These are phyloP conservation scores for Diaporthe eres DNA, from an alignment of 2,329 filamentous ascomycete species.

Conservation along the genomic window DNA sequence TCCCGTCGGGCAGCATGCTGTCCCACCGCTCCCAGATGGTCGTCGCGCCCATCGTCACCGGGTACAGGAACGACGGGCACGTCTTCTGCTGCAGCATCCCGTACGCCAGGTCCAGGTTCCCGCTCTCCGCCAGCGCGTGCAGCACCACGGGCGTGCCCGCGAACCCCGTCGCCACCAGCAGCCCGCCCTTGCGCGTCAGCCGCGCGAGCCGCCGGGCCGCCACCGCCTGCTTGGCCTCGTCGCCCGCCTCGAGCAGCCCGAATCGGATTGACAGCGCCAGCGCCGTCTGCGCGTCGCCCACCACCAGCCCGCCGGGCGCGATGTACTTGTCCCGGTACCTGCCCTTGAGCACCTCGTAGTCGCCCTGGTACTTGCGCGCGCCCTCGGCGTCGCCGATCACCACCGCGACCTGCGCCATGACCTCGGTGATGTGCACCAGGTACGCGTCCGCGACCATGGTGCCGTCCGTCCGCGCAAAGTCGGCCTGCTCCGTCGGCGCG, in stretches of 20 bases:
- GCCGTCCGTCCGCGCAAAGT: constrained; percentile 50
- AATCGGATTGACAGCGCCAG: constrained; percentile 48
- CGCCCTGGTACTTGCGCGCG: constrained; percentile 43
- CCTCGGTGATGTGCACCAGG: constrained; percentile 52
- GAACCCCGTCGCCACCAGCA: constrained; percentile 39
- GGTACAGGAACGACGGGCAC: constrained; percentile 56
- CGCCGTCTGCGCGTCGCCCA: constrained; percentile 49
- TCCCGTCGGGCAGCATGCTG: constrained; percentile 53
- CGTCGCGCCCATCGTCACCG: constrained; percentile 55
- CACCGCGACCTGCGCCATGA: constrained; percentile 47
- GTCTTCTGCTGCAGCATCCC: constrained; percentile 62
- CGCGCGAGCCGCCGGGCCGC: constrained; percentile 42
- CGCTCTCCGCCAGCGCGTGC: constrained; percentile 44
- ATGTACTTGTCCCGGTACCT: constrained; percentile 49
- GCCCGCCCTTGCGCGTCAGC: constrained; percentile 34
- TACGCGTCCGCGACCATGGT: constrained; percentile 56
- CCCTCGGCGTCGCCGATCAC: constrained; percentile 45
- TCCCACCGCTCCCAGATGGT: constrained; percentile 61
- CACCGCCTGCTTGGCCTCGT: background rate
- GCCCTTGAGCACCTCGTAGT: constrained; percentile 43
- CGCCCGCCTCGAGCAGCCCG: constrained; percentile 41
- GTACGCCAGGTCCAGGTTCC: constrained; percentile 55
- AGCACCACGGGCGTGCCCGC: constrained; percentile 41
- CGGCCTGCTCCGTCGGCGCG: constrained; percentile 53
- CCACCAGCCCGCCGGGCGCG: constrained; percentile 42